phyloP scores from a whole-genome alignment of 805 yeast genomes.

The Wickerhamomyces bovis region DNA sequence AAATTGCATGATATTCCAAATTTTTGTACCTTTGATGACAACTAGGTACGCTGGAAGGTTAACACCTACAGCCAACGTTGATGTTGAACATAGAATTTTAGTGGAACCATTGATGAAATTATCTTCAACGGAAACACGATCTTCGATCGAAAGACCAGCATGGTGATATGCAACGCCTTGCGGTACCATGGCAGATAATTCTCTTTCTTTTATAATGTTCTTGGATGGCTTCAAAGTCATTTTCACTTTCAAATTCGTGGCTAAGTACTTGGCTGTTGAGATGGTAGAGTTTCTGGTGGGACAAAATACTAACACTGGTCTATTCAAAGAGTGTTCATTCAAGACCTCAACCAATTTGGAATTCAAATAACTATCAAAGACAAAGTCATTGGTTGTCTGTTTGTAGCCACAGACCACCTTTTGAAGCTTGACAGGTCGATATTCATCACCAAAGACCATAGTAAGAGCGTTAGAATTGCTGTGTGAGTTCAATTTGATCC shows the following conservation, averaged over 20 bases:
- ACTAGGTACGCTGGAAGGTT: slow-evolving; percentile 58
- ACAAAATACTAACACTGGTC: slow-evolving; percentile 46
- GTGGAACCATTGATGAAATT: slow-evolving; percentile 37
- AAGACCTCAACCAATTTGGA: slow-evolving; percentile 36
- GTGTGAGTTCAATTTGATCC: slow-evolving; percentile 31
- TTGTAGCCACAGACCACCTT: slow-evolving; percentile 39
- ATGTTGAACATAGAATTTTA: slow-evolving; percentile 46
- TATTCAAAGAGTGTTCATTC: slow-evolving; percentile 30
- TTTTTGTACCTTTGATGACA: slow-evolving; percentile 55
- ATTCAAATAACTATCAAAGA: slow-evolving; percentile 40
- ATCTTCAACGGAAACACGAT: slow-evolving; percentile 40
- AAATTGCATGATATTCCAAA: slow-evolving; percentile 45
- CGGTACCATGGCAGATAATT: slow-evolving; percentile 18
- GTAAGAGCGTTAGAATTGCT: slow-evolving; percentile 27
- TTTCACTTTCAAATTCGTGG: slow-evolving; percentile 11
- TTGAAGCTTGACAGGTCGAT: slow-evolving; percentile 38
- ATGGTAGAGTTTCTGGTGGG: slow-evolving; percentile 45
- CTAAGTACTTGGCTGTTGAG: slow-evolving; percentile 38
- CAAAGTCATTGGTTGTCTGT: slow-evolving; percentile 38
- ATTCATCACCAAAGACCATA: slow-evolving; percentile 40
- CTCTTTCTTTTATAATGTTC: slow-evolving; percentile 21
- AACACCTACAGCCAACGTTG: slow-evolving; percentile 57
- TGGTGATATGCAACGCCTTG: slow-evolving; percentile 50
- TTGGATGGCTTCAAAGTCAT: neutral
- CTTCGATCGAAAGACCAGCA: slow-evolving; percentile 47